Conservation (phyloP, 306 rosid genomes). For the Prinsepia uniflora region DNA sequence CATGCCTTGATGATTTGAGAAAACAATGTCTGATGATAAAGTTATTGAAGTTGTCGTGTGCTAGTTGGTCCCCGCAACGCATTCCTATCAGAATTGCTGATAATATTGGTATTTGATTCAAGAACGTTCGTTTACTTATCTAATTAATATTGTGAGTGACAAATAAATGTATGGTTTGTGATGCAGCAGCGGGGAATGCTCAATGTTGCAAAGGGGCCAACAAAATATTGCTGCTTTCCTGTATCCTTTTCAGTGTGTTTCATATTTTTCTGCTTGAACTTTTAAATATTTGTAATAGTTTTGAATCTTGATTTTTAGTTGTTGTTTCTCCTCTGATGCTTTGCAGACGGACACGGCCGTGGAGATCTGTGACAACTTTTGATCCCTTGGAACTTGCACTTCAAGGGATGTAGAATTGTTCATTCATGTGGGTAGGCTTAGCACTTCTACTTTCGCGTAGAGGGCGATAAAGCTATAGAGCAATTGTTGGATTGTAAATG, state of each 20-base stretch:
- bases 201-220: constrained; percentile 45
- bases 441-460: too few species aligned
- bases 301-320: constrained; percentile 1
- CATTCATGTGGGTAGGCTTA: too few species aligned
- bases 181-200: constrained; percentile 47
- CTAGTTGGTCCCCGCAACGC: constrained; percentile 32
- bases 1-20: constrained; percentile 17
- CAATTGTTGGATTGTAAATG: too few species aligned
- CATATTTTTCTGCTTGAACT: background rate
- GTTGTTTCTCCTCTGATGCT: background rate
- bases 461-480: too few species aligned
- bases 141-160: constrained; percentile 17
- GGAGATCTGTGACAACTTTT: background rate
- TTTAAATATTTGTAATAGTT: background rate
- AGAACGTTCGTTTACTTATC: constrained; percentile 3
- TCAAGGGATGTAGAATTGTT: too few species aligned
- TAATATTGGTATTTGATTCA: constrained; percentile 18
- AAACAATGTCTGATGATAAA: background rate
- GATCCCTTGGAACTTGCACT: too few species aligned
- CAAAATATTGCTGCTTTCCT: constrained; percentile 23
- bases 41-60: constrained; percentile 8
- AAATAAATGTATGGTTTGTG: constrained; percentile 29
- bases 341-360: background rate
- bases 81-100: background rate
- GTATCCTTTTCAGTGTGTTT: constrained; percentile 40